Evolutionary conservation across 805 yeast species (phyloP), one percentile per base, ranked within the genome.

Genomic region (Spathaspora boniae): DNA sequence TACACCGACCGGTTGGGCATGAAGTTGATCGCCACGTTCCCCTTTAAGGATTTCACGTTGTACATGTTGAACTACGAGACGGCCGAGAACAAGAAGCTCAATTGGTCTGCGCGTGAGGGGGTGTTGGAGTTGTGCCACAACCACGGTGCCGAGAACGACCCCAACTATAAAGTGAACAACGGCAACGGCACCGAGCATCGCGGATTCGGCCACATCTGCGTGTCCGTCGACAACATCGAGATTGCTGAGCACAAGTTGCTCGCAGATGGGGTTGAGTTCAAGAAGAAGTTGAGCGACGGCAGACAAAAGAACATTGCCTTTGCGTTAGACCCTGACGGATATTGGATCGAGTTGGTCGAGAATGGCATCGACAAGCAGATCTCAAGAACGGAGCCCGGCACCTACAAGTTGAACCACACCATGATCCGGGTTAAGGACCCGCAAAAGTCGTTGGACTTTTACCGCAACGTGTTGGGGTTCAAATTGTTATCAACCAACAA

Each of bases 391-490:
- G 66, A 68, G 40, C 33, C 43, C 2, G 34, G 58, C 5, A 59
- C 70, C 12, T 71, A 73, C 54, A 67, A 72, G 43, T 75, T 91
- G 60, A 89, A 91, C 65, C 97, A 91, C 62, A 66, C 93, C 5
- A 91, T 93, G 98, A 75, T 91, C 46, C 78, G 98, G 51, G 84
- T 93, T 36, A 86, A 82, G 60, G 97, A 93, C 62, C 87, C 93
- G 8, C 63, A 66, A 30, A 73, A 70, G 43, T 80, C 96, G 3
- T 63, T 93, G 41, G 76, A 75, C 19, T 93, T 93, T 58, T 93
- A 93, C 68, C 70, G 71, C 37, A 78, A 82, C 29, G 79, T 78
- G 11, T 68, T 93, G 33, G 98, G 98, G 16, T 76, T 93, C 86
- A 78, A 81, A 47, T 53, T 91, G 30, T 62, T 82, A 31, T 69